A percentile compares a stretch with the other conserved stretches of the same genome.
phyloP scores from a whole-genome alignment of 768 basidiomycete species.

The Leccinellum rugosiceps region DNA sequence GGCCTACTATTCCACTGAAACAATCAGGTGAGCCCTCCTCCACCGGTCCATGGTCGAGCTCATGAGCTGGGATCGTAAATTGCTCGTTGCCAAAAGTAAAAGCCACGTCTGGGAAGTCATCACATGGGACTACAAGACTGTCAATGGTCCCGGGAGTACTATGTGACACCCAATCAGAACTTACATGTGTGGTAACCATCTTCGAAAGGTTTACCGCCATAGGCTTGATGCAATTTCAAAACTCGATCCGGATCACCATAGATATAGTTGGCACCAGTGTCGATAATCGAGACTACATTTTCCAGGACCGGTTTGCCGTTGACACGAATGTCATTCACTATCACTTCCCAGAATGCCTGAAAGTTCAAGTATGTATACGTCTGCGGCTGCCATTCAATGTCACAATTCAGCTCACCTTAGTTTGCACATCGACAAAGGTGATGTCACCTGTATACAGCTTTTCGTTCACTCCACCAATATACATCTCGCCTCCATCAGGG shows the following conservation, averaged over 20 bases:
- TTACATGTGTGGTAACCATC: neutral
- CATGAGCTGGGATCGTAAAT: neutral
- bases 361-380: neutral
- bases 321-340: neutral
- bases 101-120: neutral
- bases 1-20: neutral
- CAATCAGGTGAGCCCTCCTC: neutral
- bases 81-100: neutral
- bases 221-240: neutral
- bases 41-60: neutral
- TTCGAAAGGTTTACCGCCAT: neutral
- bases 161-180: neutral
- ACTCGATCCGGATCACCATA: neutral
- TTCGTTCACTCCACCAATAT: neutral
- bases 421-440: neutral
- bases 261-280: neutral
- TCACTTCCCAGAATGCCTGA: neutral
- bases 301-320: neutral
- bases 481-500: neutral
- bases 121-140: neutral
- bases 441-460: neutral
- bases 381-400: neutral
- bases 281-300: neutral
- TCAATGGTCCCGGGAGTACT: neutral
- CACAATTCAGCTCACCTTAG: neutral